Base-by-base conservation (phyloP, 108 stramenopile genomes). In the Skeletonema grethae region DNA sequence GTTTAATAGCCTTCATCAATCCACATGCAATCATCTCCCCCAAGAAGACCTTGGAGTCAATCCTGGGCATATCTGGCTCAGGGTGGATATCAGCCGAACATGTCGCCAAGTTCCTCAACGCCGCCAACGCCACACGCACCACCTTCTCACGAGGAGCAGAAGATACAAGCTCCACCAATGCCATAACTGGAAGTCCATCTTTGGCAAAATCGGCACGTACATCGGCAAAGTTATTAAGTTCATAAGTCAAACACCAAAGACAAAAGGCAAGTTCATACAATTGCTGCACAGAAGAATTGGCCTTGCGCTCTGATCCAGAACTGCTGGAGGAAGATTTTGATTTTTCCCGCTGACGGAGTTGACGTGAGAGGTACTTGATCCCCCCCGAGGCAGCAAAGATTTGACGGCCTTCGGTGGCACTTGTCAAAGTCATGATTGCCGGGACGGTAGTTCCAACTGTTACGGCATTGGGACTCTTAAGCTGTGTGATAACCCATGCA, bases 241-340 rank as follows among this genome's bases (percentile, higher is more conserved):
- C 93, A 56, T 97, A 97, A 25, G 94, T 94, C 59, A 97, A 72
- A 22, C 93, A 85, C 98, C 98, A 99, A 57, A 99, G 80, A 70
- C 91, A 96, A 70, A 99, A 99, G 65, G 82, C 62, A 31, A 99
- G 82, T 80, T 97, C 98, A 83, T 99, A 99, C 58, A 97, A 70
- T 65, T 95, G 96, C 77, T 99, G 98, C 13, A 97, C 93, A 24
- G 89, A 87, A 11, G 86, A 86, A 72, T 87, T 85, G 55, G 83
- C 89, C 39, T 78, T 74, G 48, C 88, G 82, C 36, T 87, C 82
- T 5, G 84, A 60, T 16, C 62, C 45, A 29, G 77, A 50, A 20
- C 76, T 57, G 31, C 53, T 57, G 32, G 55, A 13, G 6, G 78
- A 28, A 43, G 57, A 32, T 36, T 61, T 32, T 57, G 77, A 69